These are phyloP conservation scores for Bocquillonia castaneifolia DNA, from an alignment of 441 rosid species.

Conservation along the genomic window DNA sequence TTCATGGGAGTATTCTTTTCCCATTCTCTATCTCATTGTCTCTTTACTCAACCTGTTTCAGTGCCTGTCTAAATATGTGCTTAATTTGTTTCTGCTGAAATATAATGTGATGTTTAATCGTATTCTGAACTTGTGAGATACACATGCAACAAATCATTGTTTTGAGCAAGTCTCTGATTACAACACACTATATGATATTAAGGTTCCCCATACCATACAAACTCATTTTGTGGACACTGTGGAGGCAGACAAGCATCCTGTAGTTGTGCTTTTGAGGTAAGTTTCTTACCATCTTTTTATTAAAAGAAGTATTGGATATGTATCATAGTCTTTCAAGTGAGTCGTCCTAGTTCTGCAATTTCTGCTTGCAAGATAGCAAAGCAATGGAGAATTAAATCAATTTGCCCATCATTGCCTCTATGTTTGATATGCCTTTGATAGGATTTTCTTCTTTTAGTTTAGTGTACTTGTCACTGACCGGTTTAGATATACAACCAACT, in stretches of 20 bases:
- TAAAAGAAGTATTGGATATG: not conserved
- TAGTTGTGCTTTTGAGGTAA: slow-evolving; percentile 69
- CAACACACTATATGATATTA: slow-evolving; percentile 25
- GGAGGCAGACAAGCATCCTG: slow-evolving; percentile 76
- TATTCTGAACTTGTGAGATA: slow-evolving; percentile 12
- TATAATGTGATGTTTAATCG: not conserved
- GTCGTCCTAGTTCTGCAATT: slow-evolving; percentile 7
- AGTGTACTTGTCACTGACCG: not conserved
- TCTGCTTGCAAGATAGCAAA: not conserved
- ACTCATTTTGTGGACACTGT: slow-evolving; percentile 52
- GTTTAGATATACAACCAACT: not conserved
- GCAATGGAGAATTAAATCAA: not conserved
- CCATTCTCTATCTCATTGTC: not conserved
- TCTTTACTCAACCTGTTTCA: slow-evolving; percentile 1
- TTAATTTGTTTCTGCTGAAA: not conserved
- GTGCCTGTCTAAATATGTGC: not conserved
- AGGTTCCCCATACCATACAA: slow-evolving; percentile 85
- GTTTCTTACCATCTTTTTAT: slow-evolving; percentile 21
- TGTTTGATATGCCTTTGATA: not conserved
- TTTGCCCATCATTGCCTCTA: not conserved
- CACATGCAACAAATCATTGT: slow-evolving; percentile 6
- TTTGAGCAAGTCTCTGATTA: slow-evolving; percentile 8
- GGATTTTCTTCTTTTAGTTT: not conserved
- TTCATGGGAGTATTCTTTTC: not conserved
- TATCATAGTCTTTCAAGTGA: not conserved